A percentile compares a stretch with the other conserved stretches of the same genome.
These are phyloP conservation scores for Torulaspora delbrueckii DNA, from an alignment of 805 yeast species.

Conservation along the genomic window DNA sequence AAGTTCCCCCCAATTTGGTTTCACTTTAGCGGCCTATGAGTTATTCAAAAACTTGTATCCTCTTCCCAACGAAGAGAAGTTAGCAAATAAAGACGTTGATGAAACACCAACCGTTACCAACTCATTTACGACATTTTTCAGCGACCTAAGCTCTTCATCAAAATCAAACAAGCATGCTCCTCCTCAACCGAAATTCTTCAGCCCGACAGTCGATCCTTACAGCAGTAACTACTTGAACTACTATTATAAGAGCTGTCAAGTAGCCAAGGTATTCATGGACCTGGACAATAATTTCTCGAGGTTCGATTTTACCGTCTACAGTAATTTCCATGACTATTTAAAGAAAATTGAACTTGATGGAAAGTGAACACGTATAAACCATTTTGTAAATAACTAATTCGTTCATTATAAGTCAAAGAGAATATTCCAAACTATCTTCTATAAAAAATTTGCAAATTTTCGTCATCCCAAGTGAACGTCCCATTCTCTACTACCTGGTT, in stretches of 20 bases:
- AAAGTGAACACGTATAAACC: background rate
- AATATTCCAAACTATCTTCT: slow-evolving; percentile 8
- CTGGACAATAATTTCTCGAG: slow-evolving; percentile 56
- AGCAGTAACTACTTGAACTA: slow-evolving; percentile 42
- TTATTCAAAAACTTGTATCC: slow-evolving; percentile 77
- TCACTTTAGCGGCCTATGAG: slow-evolving; percentile 96
- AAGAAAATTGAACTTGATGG: slow-evolving; percentile 9
- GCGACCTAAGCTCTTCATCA: slow-evolving; percentile 14
- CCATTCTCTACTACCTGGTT: slow-evolving; percentile 38
- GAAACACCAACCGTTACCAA: slow-evolving; percentile 26
- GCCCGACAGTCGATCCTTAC: slow-evolving; percentile 30
- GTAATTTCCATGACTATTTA: slow-evolving; percentile 34
- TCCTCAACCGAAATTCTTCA: slow-evolving; percentile 22
- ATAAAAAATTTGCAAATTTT: slow-evolving; percentile 21
- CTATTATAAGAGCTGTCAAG: slow-evolving; percentile 54
- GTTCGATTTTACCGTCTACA: slow-evolving; percentile 48
- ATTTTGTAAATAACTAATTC: background rate
- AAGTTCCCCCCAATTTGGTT: slow-evolving; percentile 97
- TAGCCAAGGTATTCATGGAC: slow-evolving; percentile 57
- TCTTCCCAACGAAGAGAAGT: slow-evolving; percentile 38
- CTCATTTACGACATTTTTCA: slow-evolving; percentile 21
- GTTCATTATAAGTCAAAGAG: background rate
- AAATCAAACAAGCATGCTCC: slow-evolving; percentile 19
- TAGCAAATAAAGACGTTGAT: slow-evolving; percentile 9
- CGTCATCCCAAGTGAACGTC: slow-evolving; percentile 31